These are phyloP conservation scores for Pulveroboletus sp. DNA, from an alignment of 768 basidiomycete genomes.

Conservation along the genomic window DNA sequence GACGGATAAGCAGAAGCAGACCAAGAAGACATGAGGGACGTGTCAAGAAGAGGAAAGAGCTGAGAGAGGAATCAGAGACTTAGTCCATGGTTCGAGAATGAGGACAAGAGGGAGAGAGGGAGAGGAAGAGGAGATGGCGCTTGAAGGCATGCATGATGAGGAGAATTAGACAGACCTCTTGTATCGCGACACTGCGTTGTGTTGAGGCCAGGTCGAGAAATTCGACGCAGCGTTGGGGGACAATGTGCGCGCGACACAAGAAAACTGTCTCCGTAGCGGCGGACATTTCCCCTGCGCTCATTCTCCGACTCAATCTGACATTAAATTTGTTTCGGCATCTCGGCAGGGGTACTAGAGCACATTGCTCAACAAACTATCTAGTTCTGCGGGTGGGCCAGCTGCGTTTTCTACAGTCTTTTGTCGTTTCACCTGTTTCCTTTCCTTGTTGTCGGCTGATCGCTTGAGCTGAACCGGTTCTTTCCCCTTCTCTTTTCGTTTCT, in stretches of 20 bases:
- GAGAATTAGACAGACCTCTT: conserved; percentile 85
- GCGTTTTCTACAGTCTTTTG: conserved; percentile 2
- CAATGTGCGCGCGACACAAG: conserved; percentile 62
- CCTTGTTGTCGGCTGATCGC: conserved; percentile 12
- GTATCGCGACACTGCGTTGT: conserved; percentile 44
- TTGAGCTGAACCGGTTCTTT: conserved; percentile 38
- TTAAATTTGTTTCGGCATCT: conserved; percentile 9
- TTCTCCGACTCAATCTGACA: conserved; percentile 25
- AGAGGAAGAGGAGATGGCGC: conserved; percentile 64
- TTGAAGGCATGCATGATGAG: conserved; percentile 77
- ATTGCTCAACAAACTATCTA: conserved; percentile 45
- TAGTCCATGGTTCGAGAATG: conserved; percentile 43
- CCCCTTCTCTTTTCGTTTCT: conserved; percentile 56
- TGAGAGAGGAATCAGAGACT: conserved; percentile 48
- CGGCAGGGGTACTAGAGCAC: conserved; percentile 41
- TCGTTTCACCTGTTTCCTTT: conserved; percentile 12
- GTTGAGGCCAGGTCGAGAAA: conserved; percentile 30
- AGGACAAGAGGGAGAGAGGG: conserved; percentile 56
- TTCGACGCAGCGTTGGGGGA: conserved; percentile 37
- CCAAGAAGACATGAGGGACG: conserved; percentile 70
- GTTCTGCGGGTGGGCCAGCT: conserved; percentile 9
- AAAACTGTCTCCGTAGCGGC: conserved; percentile 10
- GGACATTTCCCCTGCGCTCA: conserved; percentile 16
- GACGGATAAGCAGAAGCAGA: conserved; percentile 65
- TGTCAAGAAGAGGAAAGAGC: conserved; percentile 29